Evolutionary conservation across 257 asterid species (phyloP).

Genomic region (Euphrasia confusa): DNA sequence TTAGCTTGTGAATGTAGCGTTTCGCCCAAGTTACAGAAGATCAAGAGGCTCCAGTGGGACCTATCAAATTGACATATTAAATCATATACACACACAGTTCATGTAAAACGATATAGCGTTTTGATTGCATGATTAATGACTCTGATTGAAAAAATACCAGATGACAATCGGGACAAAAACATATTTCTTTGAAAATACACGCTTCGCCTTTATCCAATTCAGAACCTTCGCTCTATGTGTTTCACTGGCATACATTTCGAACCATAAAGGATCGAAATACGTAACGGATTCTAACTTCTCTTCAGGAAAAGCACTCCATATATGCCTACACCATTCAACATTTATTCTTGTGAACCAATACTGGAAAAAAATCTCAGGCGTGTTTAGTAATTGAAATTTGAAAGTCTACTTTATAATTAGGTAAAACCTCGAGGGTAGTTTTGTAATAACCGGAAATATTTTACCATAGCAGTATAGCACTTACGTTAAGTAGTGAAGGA

Average conservation of each 20-base stretch:
- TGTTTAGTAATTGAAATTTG: too few relatives aligned
- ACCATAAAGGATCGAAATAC: slow-evolving; percentile 55
- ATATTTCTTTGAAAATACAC: slow-evolving; percentile 47
- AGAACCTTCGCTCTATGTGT: slow-evolving; percentile 30
- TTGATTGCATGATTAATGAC: not conserved
- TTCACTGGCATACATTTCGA: slow-evolving; percentile 30
- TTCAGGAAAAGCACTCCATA: slow-evolving; percentile 46
- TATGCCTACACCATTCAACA: slow-evolving; percentile 32
- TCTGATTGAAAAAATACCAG: slow-evolving; percentile 40
- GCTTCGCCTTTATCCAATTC: slow-evolving; percentile 50
- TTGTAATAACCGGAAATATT: not conserved
- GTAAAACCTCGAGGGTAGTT: too few relatives aligned
- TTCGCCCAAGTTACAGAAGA: slow-evolving; percentile 58
- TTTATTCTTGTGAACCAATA: not conserved
- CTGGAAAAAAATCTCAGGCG: slow-evolving; percentile 1
- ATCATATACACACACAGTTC: not conserved
- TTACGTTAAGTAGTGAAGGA: slow-evolving; percentile 42
- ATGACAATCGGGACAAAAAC: slow-evolving; percentile 59
- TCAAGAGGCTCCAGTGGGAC: slow-evolving; percentile 77
- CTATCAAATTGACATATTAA: slow-evolving; percentile 31
- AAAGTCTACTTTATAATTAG: too few relatives aligned
- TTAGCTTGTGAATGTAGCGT: slow-evolving; percentile 26
- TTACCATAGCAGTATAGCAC: slow-evolving; percentile 13
- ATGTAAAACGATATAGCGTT: not conserved
- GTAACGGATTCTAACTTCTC: slow-evolving; percentile 41